Evolutionary conservation across 805 yeast genomes (phyloP), one percentile per base, ranked within the genome.

Genomic region (Yarrowia sp.): DNA sequence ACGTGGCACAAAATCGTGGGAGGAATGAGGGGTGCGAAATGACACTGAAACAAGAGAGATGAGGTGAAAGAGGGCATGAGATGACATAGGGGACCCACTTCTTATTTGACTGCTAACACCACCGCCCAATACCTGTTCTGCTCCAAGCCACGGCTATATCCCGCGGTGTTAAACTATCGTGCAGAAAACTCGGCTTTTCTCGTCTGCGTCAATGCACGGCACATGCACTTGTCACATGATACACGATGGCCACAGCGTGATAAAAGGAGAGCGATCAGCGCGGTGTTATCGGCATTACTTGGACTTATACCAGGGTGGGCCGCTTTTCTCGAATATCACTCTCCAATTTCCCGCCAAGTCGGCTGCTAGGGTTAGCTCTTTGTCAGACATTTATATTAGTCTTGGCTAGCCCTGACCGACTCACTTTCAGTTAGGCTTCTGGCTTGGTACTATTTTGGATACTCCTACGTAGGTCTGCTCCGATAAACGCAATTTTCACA

Each of bases 401-500:
- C 58, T 52, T 52, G 58, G 58, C 58, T 52, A 52, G 58, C 58
- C 58, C 58, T 52, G 58, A 19, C 56, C 42, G 56, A 36, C 56
- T 52, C 56, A 24, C 24, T 55, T 55, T 55, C 46, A 40, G 61
- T 55, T 55, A 55, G 46, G 38, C 61, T 53, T 55, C 61, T 14
- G 36, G 15, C 61, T 55, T 55, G 61, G 46, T 39, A 24, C 46
- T 55, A 55, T 55, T 55, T 55, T 39, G 61, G 61, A 55, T 15
- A 55, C 61, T 55, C 46, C 46, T 55, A 24, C 46, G 44, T 53
- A 53, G 60, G 30, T 53, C 58, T 53, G 61, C 46, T 55, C 61
- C 61, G 61, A 55, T 55, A 55, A 55, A 55, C 38, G 61, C 61
- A 55, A 55, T 55, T 55, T 55, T 55, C 61, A 55, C 61, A 55